These are phyloP conservation scores for Fusarium secorum DNA, from an alignment of 2,329 filamentous ascomycete genomes.

Conservation along the genomic window DNA sequence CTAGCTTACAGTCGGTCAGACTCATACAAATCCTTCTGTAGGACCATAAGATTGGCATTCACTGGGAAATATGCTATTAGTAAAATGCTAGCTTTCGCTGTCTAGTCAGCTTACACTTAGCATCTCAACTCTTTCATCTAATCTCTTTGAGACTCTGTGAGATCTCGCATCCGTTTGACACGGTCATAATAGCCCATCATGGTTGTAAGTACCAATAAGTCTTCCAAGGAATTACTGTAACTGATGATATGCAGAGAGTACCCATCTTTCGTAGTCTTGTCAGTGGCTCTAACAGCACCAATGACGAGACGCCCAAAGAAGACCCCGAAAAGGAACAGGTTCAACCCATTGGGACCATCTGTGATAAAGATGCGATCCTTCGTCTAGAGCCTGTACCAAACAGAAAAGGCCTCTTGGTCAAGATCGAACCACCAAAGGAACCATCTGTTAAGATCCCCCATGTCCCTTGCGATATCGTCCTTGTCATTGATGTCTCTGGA, in stretches of 20 bases:
- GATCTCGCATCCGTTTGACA: not conserved
- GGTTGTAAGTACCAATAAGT: slow-evolving; percentile 3
- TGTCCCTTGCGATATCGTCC: slow-evolving; percentile 65
- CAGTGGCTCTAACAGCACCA: not conserved
- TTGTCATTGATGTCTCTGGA: slow-evolving; percentile 67
- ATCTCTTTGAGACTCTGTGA: not conserved
- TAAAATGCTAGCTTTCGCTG: not conserved
- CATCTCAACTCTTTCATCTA: not conserved
- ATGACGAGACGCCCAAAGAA: not conserved
- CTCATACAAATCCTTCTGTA: not conserved
- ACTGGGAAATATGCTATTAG: not conserved
- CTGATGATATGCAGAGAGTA: slow-evolving; percentile 25
- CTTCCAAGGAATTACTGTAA: not conserved
- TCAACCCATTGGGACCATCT: not conserved
- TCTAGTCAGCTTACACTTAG: not conserved
- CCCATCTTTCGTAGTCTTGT: slow-evolving; percentile 15
- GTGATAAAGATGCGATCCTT: slow-evolving; percentile 32
- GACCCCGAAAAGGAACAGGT: not conserved
- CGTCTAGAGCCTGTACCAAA: slow-evolving; percentile 52
- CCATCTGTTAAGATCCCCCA: slow-evolving; percentile 47
- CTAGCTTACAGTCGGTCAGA: not conserved
- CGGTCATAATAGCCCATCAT: slow-evolving; percentile 15
- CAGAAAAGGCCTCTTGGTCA: slow-evolving; percentile 54
- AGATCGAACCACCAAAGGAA: slow-evolving; percentile 53
- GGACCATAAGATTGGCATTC: not conserved